A percentile compares a stretch with the other conserved stretches of the same genome.
Conservation (phyloP, 306 rosid species). For the Dalbergia oliveri region DNA sequence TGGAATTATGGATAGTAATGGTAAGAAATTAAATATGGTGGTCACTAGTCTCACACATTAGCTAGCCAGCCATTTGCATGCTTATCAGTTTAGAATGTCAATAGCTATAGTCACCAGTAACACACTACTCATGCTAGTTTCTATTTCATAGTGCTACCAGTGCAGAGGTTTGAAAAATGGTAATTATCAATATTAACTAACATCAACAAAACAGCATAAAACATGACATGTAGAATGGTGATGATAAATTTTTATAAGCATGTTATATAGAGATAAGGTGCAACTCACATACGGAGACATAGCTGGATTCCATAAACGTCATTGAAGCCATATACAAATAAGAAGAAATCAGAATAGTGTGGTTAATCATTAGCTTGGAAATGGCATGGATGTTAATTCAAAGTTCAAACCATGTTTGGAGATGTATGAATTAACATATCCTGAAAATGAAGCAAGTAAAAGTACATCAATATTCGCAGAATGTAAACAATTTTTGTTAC, state of each 20-base stretch:
- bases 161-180: too few relatives aligned
- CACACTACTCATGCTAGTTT: too few relatives aligned
- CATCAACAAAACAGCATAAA: too few relatives aligned
- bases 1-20: slow-evolving; percentile 48
- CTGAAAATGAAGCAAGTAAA: neutral
- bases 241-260: too few relatives aligned
- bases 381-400: neutral
- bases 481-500: neutral
- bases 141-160: too few relatives aligned
- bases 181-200: too few relatives aligned
- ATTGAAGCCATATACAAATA: neutral
- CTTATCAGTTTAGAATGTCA: neutral
- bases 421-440: too few relatives aligned
- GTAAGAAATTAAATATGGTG: slow-evolving; percentile 9
- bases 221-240: too few relatives aligned
- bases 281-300: too few relatives aligned
- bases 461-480: neutral
- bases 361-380: neutral
- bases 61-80: neutral
- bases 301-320: neutral
- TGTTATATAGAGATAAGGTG: too few relatives aligned
- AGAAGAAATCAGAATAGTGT: too few relatives aligned
- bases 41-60: neutral
- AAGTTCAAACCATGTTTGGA: neutral
- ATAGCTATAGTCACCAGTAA: neutral